Conservation (phyloP, 2,329 filamentous ascomycete species). For the Clarireedia homoeocarpa region DNA sequence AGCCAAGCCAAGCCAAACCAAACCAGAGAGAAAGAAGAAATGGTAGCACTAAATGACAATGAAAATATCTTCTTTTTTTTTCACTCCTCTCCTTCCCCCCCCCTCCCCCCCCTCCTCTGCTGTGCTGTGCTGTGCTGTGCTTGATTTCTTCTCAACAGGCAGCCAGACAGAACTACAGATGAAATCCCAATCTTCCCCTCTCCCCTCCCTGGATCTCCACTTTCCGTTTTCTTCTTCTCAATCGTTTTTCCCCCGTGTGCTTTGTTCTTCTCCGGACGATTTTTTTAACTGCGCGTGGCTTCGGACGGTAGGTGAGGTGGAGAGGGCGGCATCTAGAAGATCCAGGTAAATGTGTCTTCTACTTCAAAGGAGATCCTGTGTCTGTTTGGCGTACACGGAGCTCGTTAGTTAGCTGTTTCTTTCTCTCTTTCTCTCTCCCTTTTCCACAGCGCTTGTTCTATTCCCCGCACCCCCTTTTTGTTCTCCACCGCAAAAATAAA, state of each 20-base stretch:
- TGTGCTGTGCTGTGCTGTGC: no score
- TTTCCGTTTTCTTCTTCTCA: not conserved
- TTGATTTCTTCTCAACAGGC: no score
- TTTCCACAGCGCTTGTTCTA: constrained; percentile 10
- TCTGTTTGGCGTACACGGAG: constrained; percentile 28
- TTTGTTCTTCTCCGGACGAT: not conserved
- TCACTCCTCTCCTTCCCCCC: no score
- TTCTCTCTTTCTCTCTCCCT: no score
- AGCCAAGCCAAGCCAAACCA: no score
- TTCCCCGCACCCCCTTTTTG: not conserved
- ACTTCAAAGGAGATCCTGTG: constrained; percentile 47
- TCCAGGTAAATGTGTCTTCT: constrained; percentile 57
- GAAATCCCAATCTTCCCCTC: not conserved
- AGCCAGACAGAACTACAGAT: no score
- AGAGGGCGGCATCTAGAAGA: constrained; percentile 23
- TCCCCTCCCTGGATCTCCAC: not conserved
- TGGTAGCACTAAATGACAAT: no score
- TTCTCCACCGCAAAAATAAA: not conserved
- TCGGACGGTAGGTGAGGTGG: not conserved
- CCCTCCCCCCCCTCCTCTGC: no score
- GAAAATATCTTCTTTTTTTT: no score
- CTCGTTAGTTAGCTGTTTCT: no score
- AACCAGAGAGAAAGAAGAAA: no score
- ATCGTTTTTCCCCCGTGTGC: no score
- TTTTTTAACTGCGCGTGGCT: not conserved